Evolutionary conservation across 1,139 yeast genomes (phyloP).

Genomic region (Scheffersomyces segobiensis): DNA sequence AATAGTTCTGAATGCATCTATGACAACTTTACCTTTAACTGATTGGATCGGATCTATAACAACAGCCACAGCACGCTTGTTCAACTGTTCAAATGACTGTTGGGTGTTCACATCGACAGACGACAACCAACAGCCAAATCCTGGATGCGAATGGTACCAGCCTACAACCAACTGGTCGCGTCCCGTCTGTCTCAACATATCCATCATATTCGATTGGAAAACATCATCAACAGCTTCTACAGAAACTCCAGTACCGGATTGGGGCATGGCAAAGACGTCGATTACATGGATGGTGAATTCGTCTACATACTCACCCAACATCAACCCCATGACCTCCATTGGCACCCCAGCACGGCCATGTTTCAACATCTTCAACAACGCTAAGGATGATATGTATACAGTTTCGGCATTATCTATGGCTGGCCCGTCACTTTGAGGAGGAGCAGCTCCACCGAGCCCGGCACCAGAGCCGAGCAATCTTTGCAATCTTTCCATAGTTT

Average conservation of each 20-base stretch:
- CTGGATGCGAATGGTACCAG: slow-evolving; percentile 99
- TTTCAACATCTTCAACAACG: slow-evolving; percentile 91
- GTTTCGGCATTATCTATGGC: slow-evolving; percentile 95
- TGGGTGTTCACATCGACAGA: slow-evolving; percentile 97
- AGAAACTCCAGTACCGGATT: slow-evolving; percentile 96
- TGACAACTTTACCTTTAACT: slow-evolving; percentile 97
- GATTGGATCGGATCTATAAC: slow-evolving; percentile 98
- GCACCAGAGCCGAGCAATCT: slow-evolving; percentile 63
- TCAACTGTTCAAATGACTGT: slow-evolving; percentile 94
- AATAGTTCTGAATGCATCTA: slow-evolving; percentile 95
- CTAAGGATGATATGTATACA: slow-evolving; percentile 92
- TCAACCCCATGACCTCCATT: slow-evolving; percentile 99
- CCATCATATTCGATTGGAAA: slow-evolving; percentile 99
- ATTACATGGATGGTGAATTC: slow-evolving; percentile 96
- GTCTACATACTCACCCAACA: slow-evolving; percentile 98
- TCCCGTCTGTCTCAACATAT: slow-evolving; percentile 97
- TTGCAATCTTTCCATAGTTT: slow-evolving; percentile 72
- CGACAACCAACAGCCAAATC: slow-evolving; percentile 99
- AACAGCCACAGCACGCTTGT: slow-evolving; percentile 94
- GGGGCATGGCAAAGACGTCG: slow-evolving; percentile 99
- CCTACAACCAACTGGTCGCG: slow-evolving; percentile 98
- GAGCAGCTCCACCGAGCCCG: slow-evolving; percentile 56
- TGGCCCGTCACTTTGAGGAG: slow-evolving; percentile 66
- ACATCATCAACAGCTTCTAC: slow-evolving; percentile 99
- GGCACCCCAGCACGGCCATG: slow-evolving; percentile 99